Percentiles rank a stretch among this genome's conserved stretches.
phyloP scores from a whole-genome alignment of 345 rosid species.

The Brassica carinata region DNA sequence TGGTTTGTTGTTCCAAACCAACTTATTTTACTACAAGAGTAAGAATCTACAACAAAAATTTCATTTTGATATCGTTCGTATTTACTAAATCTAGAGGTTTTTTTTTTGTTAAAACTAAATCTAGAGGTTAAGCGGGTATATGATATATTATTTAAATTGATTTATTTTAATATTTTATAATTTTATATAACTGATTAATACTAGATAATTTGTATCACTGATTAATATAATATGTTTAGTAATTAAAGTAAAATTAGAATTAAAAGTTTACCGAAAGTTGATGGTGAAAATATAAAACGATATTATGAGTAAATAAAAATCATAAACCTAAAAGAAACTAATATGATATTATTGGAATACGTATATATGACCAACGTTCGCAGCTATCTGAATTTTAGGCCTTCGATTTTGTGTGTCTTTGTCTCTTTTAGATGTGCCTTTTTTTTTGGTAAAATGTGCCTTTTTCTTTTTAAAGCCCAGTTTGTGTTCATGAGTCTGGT shows the following conservation, averaged over 20 bases:
- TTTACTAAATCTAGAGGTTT: background rate
- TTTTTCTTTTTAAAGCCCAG: slow-evolving; percentile 31
- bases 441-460: slow-evolving; percentile 7
- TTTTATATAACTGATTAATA: background rate
- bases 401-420: slow-evolving; percentile 31
- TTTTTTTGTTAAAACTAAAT: background rate
- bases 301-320: background rate
- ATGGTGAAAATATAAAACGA: background rate
- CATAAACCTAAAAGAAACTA: background rate
- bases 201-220: background rate
- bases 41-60: background rate
- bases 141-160: background rate
- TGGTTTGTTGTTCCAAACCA: background rate
- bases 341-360: slow-evolving; percentile 8
- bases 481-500: slow-evolving; percentile 6
- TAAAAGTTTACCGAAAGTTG: background rate
- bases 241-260: background rate
- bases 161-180: background rate
- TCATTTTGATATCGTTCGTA: background rate
- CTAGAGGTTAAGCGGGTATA: background rate
- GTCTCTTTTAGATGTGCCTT: slow-evolving; percentile 26
- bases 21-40: background rate
- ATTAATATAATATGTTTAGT: background rate
- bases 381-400: slow-evolving; percentile 39
- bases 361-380: slow-evolving; percentile 8